Percentiles rank a stretch among this genome's conserved stretches.
Conservation (phyloP, 1,284 basidiomycete genomes). For the Puccinia novopanici region DNA sequence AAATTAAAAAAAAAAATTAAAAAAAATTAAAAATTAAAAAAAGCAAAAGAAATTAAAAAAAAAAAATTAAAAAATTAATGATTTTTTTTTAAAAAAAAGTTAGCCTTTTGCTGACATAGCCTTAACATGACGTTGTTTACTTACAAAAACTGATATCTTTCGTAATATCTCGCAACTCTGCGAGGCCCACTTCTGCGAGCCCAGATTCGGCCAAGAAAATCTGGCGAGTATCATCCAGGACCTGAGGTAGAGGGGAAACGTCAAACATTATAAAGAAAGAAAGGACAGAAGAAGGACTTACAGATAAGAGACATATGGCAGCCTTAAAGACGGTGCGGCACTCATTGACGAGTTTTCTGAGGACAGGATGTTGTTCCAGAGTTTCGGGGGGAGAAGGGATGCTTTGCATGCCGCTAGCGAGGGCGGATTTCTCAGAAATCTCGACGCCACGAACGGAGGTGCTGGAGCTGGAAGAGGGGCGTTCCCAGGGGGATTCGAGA, state of each 20-base stretch:
- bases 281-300: slow-evolving; percentile 38
- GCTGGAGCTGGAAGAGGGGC: not conserved
- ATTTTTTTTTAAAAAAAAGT: not conserved
- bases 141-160: slow-evolving; percentile 40
- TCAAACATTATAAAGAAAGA: not conserved
- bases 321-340: slow-evolving; percentile 54
- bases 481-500: slow-evolving; percentile 29
- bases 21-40: too few species aligned
- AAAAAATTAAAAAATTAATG: too few species aligned
- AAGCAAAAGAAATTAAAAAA: too few species aligned
- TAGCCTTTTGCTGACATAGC: not conserved
- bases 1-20: too few species aligned
- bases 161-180: slow-evolving; percentile 18
- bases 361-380: slow-evolving; percentile 51
- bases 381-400: slow-evolving; percentile 26
- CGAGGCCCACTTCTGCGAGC: slow-evolving; percentile 20
- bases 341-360: slow-evolving; percentile 55
- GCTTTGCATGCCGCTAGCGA: not conserved
- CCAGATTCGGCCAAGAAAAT: slow-evolving; percentile 55
- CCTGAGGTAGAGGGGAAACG: slow-evolving; percentile 1
- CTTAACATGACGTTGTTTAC: not conserved
- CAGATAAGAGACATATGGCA: slow-evolving; percentile 53
- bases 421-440: not conserved
- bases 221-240: slow-evolving; percentile 55
- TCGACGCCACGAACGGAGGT: not conserved